Conservation (phyloP, 1,139 yeast genomes). For the Eremothecium gossypii region DNA sequence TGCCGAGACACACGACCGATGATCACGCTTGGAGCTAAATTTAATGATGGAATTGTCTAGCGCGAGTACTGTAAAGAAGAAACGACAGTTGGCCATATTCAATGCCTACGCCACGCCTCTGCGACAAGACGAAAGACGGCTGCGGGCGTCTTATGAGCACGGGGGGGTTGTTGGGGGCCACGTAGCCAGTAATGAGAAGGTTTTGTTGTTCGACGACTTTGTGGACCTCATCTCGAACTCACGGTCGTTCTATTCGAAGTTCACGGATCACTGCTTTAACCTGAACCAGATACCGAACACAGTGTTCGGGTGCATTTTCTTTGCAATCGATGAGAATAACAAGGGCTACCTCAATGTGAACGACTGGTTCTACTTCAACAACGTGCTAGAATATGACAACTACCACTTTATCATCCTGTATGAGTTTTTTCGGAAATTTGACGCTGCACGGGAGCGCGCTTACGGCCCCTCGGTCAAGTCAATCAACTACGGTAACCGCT, state of each 20-base stretch:
- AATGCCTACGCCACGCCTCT: slow-evolving; percentile 27
- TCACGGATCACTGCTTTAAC: slow-evolving; percentile 30
- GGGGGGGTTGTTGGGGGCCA: neutral
- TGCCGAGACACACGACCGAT: neutral
- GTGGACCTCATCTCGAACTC: slow-evolving; percentile 31
- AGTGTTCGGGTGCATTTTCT: slow-evolving; percentile 44
- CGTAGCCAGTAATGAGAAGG: slow-evolving; percentile 21
- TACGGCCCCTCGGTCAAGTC: slow-evolving; percentile 20
- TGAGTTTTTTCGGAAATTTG: slow-evolving; percentile 39
- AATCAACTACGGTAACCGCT: slow-evolving; percentile 34
- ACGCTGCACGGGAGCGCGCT: slow-evolving; percentile 15
- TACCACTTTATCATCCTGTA: slow-evolving; percentile 51
- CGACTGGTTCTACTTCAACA: slow-evolving; percentile 54
- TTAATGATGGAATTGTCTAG: slow-evolving; percentile 31
- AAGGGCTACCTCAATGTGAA: slow-evolving; percentile 52
- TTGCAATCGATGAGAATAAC: slow-evolving; percentile 52
- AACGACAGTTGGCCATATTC: slow-evolving; percentile 34
- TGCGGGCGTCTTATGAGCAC: slow-evolving; percentile 9
- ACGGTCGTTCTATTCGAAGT: slow-evolving; percentile 24
- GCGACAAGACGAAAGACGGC: slow-evolving; percentile 9
- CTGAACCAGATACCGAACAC: slow-evolving; percentile 29
- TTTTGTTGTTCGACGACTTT: slow-evolving; percentile 31
- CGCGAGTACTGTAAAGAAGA: slow-evolving; percentile 31
- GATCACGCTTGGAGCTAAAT: neutral
- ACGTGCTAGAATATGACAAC: slow-evolving; percentile 45